A percentile compares a stretch with the other conserved stretches of the same genome.
Evolutionary conservation across 768 basidiomycete genomes (phyloP).

Genomic region (Mycena galericulata): DNA sequence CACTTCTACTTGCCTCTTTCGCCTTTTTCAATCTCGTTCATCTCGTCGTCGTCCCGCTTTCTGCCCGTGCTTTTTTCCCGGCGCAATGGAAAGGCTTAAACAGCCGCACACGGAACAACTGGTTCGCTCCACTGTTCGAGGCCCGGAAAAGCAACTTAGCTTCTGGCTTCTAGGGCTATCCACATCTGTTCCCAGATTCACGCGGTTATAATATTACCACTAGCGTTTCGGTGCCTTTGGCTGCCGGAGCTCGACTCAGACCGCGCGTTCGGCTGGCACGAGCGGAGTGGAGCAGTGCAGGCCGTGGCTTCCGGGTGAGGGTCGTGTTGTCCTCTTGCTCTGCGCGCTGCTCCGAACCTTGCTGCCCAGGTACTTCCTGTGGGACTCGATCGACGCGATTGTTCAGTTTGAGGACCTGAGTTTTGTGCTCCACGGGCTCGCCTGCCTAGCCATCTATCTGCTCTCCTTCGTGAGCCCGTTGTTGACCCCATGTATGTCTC

Average conservation of each 20-base stretch:
- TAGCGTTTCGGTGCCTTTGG: slow-evolving; percentile 67
- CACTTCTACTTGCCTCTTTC: slow-evolving; percentile 66
- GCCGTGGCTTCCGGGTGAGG: slow-evolving; percentile 81
- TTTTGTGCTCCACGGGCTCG: slow-evolving; percentile 80
- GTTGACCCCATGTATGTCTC: slow-evolving; percentile 7
- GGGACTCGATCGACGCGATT: slow-evolving; percentile 83
- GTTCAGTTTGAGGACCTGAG: slow-evolving; percentile 77
- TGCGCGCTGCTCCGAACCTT: slow-evolving; percentile 12
- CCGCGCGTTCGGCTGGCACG: slow-evolving; percentile 83
- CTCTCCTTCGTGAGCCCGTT: slow-evolving; percentile 72
- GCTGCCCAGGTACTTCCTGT: slow-evolving; percentile 75
- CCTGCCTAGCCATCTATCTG: slow-evolving; percentile 73
- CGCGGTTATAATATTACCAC: slow-evolving; percentile 73
- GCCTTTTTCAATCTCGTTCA: slow-evolving; percentile 70
- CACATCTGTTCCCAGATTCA: slow-evolving; percentile 82
- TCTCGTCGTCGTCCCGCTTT: slow-evolving; percentile 65
- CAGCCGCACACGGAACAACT: slow-evolving; percentile 66
- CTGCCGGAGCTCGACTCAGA: slow-evolving; percentile 63
- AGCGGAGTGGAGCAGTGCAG: slow-evolving; percentile 64
- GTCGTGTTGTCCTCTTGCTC: not conserved
- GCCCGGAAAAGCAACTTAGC: slow-evolving; percentile 6
- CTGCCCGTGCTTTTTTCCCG: slow-evolving; percentile 62
- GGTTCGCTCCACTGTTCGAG: slow-evolving; percentile 53
- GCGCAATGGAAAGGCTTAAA: slow-evolving; percentile 61
- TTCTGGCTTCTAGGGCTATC: slow-evolving; percentile 66